Conservation (phyloP, 768 basidiomycete species). For the Russula olivacea region DNA sequence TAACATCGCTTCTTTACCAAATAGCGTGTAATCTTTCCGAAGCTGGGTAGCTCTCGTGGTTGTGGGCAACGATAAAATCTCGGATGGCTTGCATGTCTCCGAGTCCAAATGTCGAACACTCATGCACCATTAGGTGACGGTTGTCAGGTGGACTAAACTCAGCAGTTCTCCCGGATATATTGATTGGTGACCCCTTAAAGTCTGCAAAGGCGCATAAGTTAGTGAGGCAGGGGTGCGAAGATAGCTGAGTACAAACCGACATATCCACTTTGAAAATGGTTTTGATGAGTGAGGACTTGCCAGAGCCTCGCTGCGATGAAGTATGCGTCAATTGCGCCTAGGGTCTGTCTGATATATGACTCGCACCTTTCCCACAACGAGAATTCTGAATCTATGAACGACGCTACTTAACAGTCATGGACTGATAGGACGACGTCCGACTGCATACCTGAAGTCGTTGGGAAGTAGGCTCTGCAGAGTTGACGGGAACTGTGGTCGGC, state of each 20-base stretch:
- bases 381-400: constrained; percentile 6
- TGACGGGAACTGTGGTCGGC: neutral
- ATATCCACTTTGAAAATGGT: constrained; percentile 4
- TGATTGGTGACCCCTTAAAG: neutral
- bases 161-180: neutral
- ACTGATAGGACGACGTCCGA: neutral
- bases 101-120: neutral
- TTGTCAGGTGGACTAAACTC: neutral
- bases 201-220: neutral
- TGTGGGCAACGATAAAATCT: neutral
- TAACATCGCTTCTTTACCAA: neutral
- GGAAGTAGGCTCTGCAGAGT: neutral
- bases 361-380: constrained; percentile 12
- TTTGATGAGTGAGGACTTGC: constrained; percentile 14
- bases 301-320: constrained; percentile 5
- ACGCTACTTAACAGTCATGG: neutral
- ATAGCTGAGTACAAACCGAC: neutral
- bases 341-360: neutral
- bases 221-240: neutral
- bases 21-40: constrained; percentile 15
- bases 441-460: constrained; percentile 6
- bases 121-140: neutral
- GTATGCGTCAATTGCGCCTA: neutral
- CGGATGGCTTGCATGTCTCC: neutral
- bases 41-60: neutral